Evolutionary conservation across 805 yeast species (phyloP).

Genomic region (Wickerhamomyces silvicola): DNA sequence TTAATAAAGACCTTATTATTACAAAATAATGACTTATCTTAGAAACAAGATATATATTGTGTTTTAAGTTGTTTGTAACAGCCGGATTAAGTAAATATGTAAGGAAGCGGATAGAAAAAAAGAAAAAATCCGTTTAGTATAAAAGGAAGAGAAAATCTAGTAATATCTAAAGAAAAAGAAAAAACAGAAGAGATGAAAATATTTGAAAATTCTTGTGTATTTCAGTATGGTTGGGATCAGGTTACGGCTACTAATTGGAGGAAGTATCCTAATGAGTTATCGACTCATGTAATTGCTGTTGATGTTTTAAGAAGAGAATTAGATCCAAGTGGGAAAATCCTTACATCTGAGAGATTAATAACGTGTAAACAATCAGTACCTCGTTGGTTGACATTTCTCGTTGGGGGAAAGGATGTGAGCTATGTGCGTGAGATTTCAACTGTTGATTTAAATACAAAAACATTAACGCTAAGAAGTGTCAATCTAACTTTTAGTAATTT

Average conservation of each 20-base stretch:
- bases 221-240: slow-evolving; percentile 86
- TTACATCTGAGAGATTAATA: slow-evolving; percentile 80
- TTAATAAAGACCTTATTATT: too few relatives aligned
- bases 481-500: slow-evolving; percentile 77
- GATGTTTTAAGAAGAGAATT: slow-evolving; percentile 77
- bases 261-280: slow-evolving; percentile 90
- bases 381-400: slow-evolving; percentile 62
- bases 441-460: slow-evolving; percentile 60
- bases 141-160: background rate
- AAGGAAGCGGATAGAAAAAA: too few relatives aligned
- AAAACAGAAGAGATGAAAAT: slow-evolving; percentile 54
- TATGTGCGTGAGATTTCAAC: slow-evolving; percentile 87
- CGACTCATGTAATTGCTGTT: slow-evolving; percentile 90
- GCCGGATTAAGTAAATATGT: too few relatives aligned
- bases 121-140: too few relatives aligned
- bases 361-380: slow-evolving; percentile 88
- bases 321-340: slow-evolving; percentile 41
- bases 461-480: slow-evolving; percentile 74
- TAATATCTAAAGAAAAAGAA: background rate
- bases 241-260: slow-evolving; percentile 96
- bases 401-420: slow-evolving; percentile 68
- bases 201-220: slow-evolving; percentile 62
- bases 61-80: too few relatives aligned
- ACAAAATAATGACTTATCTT: too few relatives aligned
- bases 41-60: too few relatives aligned